These are phyloP conservation scores for Solidago caesia DNA, from an alignment of 129 eudicot species.

Conservation along the genomic window DNA sequence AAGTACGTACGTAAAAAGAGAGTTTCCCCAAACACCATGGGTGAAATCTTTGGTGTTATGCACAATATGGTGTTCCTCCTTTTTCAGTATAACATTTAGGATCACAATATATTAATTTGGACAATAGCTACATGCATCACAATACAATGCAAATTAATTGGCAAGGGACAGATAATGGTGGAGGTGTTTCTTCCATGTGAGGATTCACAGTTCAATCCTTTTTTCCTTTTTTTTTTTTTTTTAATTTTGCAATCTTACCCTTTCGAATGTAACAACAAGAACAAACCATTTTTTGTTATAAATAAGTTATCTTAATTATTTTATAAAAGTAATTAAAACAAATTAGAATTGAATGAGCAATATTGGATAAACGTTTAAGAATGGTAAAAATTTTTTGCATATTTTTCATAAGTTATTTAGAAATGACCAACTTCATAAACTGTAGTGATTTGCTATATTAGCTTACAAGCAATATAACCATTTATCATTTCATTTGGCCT, in stretches of 20 bases:
- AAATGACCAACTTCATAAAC: too few relatives aligned
- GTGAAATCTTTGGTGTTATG: conserved; percentile 42
- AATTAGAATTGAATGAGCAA: too few relatives aligned
- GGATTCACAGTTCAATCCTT: conserved; percentile 30
- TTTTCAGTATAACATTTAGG: conserved; percentile 33
- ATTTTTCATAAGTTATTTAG: too few relatives aligned
- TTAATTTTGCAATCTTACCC: conserved; percentile 6
- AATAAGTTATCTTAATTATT: too few relatives aligned
- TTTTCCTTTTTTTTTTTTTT: conserved; percentile 1
- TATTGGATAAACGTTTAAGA: too few relatives aligned
- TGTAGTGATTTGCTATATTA: too few relatives aligned
- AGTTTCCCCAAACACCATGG: conserved; percentile 39
- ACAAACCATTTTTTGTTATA: background rate
- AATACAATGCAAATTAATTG: conserved; percentile 28
- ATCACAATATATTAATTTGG: conserved; percentile 31
- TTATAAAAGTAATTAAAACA: too few relatives aligned
- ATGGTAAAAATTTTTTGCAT: too few relatives aligned
- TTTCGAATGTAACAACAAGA: conserved; percentile 7
- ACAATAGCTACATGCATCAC: conserved; percentile 28
- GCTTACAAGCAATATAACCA: background rate
- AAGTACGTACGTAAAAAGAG: conserved; percentile 16
- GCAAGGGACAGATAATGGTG: conserved; percentile 47
- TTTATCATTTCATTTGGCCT: background rate
- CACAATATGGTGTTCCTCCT: conserved; percentile 39
- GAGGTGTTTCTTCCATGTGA: conserved; percentile 48